These are phyloP conservation scores for Aspergillus vadensis DNA, from an alignment of 2,329 filamentous ascomycete genomes.

Conservation along the genomic window DNA sequence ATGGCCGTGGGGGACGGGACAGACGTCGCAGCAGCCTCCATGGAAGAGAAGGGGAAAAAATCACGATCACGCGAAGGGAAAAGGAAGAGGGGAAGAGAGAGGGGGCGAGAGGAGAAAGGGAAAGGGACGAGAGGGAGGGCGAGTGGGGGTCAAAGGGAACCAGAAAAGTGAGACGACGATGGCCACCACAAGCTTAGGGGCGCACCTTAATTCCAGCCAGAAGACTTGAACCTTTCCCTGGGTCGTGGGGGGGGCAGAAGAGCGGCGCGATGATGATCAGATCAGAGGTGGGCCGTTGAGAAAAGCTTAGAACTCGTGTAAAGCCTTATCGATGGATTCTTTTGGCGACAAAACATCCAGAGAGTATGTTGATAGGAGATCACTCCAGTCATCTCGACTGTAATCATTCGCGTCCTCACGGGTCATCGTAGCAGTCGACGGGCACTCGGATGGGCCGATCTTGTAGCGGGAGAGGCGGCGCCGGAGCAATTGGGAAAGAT, in stretches of 20 bases:
- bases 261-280: background rate
- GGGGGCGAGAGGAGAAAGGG: slow-evolving; percentile 6
- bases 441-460: background rate
- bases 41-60: slow-evolving; percentile 16
- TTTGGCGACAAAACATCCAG: background rate
- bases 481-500: background rate
- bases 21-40: slow-evolving; percentile 16
- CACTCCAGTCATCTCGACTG: too few relatives aligned
- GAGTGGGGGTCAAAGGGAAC: slow-evolving; percentile 7
- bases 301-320: background rate
- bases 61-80: background rate
- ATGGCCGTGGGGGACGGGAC: slow-evolving; percentile 9
- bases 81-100: slow-evolving; percentile 6
- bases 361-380: too few relatives aligned
- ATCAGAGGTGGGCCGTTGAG: background rate
- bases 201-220: slow-evolving; percentile 9
- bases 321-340: background rate
- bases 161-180: slow-evolving; percentile 2
- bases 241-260: background rate
- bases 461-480: background rate
- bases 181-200: slow-evolving; percentile 3
- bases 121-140: slow-evolving; percentile 6
- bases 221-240: slow-evolving; percentile 1
- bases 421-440: background rate
- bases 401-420: background rate